Percentiles rank a stretch among this genome's conserved stretches.
Evolutionary conservation across 805 yeast genomes (phyloP).

Genomic region (Tetrapisispora arboricola): DNA sequence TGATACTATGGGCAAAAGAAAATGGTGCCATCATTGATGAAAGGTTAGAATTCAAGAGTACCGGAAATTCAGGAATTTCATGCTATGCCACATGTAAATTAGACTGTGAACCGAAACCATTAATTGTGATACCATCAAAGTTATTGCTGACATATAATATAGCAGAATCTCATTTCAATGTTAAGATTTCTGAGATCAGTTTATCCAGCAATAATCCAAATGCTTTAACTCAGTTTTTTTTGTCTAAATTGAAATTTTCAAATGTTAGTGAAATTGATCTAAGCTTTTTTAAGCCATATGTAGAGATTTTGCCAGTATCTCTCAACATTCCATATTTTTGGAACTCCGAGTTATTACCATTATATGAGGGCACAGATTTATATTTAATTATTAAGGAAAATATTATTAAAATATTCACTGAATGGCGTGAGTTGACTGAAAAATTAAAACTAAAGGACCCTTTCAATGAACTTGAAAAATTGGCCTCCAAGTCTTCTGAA

Average conservation of each 20-base stretch:
- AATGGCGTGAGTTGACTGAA: conserved; percentile 37
- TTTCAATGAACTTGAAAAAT: neutral
- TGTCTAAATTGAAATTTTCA: conserved; percentile 36
- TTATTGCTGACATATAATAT: conserved; percentile 31
- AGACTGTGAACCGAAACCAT: conserved; percentile 6
- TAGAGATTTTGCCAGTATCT: conserved; percentile 37
- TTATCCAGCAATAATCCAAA: conserved; percentile 20
- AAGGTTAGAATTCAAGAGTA: conserved; percentile 26
- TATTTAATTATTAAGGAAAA: conserved; percentile 43
- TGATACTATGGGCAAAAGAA: conserved; percentile 31
- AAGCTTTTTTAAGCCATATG: conserved; percentile 34
- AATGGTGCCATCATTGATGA: conserved; percentile 33
- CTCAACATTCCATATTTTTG: conserved; percentile 62
- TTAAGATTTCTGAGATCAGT: conserved; percentile 1
- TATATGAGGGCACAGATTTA: conserved; percentile 61
- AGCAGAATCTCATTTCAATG: conserved; percentile 27
- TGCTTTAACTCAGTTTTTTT: conserved; percentile 29
- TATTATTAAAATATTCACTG: conserved; percentile 39
- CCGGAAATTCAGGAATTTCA: conserved; percentile 27
- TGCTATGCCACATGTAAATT: conserved; percentile 20
- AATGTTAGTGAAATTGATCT: conserved; percentile 7
- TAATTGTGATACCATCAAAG: conserved; percentile 32
- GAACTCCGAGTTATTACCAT: conserved; percentile 40
- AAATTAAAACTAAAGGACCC: conserved; percentile 4
- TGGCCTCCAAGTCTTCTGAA: conserved; percentile 6